phyloP scores from a whole-genome alignment of 768 basidiomycete species.

The Suillus paluster region DNA sequence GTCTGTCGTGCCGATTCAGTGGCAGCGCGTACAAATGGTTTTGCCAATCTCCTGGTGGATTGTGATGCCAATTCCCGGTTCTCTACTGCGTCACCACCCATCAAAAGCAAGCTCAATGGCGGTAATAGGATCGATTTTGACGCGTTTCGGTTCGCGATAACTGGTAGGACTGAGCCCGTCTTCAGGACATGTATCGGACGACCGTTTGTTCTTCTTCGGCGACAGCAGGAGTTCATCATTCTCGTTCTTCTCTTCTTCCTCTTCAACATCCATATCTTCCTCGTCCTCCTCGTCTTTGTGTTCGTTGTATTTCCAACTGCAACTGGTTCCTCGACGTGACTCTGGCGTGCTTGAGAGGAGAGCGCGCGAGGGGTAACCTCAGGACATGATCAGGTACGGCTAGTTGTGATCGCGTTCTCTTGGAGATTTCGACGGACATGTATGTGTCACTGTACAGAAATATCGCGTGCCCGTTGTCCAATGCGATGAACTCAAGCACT shows the following conservation, averaged over 20 bases:
- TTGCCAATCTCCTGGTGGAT: constrained; percentile 6
- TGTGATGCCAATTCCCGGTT: not conserved
- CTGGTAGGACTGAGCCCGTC: constrained; percentile 15
- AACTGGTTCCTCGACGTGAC: constrained; percentile 23
- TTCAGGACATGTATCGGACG: constrained; percentile 27
- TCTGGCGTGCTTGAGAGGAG: constrained; percentile 59
- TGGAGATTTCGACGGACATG: constrained; percentile 11
- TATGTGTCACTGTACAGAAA: not conserved
- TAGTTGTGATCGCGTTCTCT: constrained; percentile 56
- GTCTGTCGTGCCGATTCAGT: constrained; percentile 22
- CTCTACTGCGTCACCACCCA: constrained; percentile 10
- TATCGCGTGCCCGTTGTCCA: not conserved
- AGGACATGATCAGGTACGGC: constrained; percentile 51
- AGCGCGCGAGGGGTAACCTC: constrained; percentile 45
- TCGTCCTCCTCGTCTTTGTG: constrained; percentile 1
- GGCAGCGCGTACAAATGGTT: constrained; percentile 20
- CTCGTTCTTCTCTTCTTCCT: constrained; percentile 29
- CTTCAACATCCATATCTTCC: constrained; percentile 11
- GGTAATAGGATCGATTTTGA: constrained; percentile 24
- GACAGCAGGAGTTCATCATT: constrained; percentile 53
- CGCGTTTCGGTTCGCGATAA: constrained; percentile 29
- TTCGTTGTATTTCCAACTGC: not conserved
- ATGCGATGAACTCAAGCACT: not conserved
- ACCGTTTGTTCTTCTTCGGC: constrained; percentile 31
- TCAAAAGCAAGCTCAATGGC: constrained; percentile 17